Evolutionary conservation across 306 rosid genomes (phyloP), one percentile per base, ranked within the genome.

Genomic region (Acmispon strigosus): DNA sequence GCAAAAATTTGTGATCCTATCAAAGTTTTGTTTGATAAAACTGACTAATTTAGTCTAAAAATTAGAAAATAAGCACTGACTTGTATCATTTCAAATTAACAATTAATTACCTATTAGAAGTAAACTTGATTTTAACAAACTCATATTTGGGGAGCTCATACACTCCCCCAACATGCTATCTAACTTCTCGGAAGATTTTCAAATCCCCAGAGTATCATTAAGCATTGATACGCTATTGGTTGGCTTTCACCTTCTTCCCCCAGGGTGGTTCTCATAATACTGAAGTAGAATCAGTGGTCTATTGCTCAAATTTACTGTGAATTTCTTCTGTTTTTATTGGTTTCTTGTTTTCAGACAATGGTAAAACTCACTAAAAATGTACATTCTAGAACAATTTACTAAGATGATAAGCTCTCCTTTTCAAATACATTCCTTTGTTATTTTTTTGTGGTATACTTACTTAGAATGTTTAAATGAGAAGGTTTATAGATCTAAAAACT

Each of bases 401-500:
- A 48, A 13, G 44, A 48, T 8, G 44, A 49, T 58, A 64, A 57
- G 64, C 24, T 70, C 59, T 51, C 61, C 3, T n/a, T 76, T 68
- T 63, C 17, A 37, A 47, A 12, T 7, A 16, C 43, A 20, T 49
- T 37, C 42, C 53, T 72, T 65, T 34, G 50, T 64, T 53, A 50
- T 2, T 24, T 8, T 27, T 50, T 62, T 24, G 42, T 63, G 14
- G 49, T 57, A 71, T 68, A 19, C 63, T 59, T 15, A 37, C 36
- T 55, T 73, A 22, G 57, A 73, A 41, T 69, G 54, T 64, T 78
- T 74, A 64, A 39, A 43, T 70, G 72, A 48, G 15, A 27, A 44
- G 41, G 63, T 74, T 62, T 77, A 75, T 53, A 7, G 62, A 69
- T 81, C 61, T 75, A 63, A 73, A 43, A 80, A 76, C 65, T 70